A percentile compares a stretch with the other conserved stretches of the same genome.
Evolutionary conservation across 306 rosid species (phyloP).

Genomic region (Cucurbita argyrosperma): DNA sequence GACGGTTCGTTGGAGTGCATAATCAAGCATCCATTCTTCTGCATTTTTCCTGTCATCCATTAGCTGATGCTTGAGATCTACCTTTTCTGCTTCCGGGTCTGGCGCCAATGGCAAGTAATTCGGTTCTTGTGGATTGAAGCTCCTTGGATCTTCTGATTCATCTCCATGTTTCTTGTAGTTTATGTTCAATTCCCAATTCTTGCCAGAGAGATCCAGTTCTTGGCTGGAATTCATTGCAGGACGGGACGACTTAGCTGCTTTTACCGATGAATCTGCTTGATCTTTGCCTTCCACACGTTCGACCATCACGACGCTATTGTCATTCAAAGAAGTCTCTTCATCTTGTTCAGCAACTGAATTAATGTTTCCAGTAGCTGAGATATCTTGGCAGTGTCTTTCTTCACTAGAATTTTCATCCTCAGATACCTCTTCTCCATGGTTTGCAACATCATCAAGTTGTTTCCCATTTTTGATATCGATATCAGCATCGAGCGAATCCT

Average conservation of each 20-base stretch:
- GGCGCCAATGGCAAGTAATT: slow-evolving; percentile 58
- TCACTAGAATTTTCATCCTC: not conserved
- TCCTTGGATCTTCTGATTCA: slow-evolving; percentile 40
- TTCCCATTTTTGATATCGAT: not conserved
- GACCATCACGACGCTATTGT: not conserved
- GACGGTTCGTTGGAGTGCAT: slow-evolving; percentile 53
- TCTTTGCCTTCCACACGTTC: not conserved
- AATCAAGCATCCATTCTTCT: slow-evolving; percentile 92
- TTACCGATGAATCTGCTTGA: not conserved
- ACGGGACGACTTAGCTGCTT: not conserved
- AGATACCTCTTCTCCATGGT: not conserved
- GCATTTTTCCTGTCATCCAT: slow-evolving; percentile 66
- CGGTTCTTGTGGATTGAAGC: slow-evolving; percentile 60
- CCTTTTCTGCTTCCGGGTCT: slow-evolving; percentile 52
- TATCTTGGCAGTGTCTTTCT: not conserved
- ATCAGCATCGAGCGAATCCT: not conserved
- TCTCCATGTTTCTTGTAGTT: slow-evolving; percentile 19
- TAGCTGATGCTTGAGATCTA: slow-evolving; percentile 72
- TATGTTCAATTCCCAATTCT: slow-evolving; percentile 15
- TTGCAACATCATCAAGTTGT: slow-evolving; percentile 3
- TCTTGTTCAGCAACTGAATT: slow-evolving; percentile 2
- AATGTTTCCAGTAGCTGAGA: not conserved
- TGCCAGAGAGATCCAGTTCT: slow-evolving; percentile 17
- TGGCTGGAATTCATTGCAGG: not conserved
- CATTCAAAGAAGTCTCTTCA: slow-evolving; percentile 4